Base-by-base conservation (phyloP, 805 yeast genomes). In the Saitoella complicata region DNA sequence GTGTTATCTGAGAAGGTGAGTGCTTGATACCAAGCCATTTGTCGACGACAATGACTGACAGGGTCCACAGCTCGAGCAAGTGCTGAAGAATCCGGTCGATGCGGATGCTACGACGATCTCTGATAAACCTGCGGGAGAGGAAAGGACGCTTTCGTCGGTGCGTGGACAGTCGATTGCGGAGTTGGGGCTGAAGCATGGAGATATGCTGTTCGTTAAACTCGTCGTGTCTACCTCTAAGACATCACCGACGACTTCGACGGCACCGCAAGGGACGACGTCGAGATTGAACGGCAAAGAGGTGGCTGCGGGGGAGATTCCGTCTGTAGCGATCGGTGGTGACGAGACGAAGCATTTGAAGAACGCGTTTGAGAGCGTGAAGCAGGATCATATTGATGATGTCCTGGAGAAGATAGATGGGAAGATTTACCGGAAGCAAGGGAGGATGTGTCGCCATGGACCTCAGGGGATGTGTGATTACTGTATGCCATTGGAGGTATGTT, bases 401-500 rank as follows among this genome's bases (percentile, higher is more conserved):
- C 66, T 87, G 33, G 87, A 80, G 42, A 67, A 66, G 31, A 70
- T 73, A 45, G 71, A 73, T 39, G 99, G 98, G 0, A 65, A 80
- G 45, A 84, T 91, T 45, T 61, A 69, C 31, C 70, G 98, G 33
- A 62, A 66, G 35, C 70, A 67, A 50, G 73, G 84, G 1, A 54
- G 60, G 2, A 65, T 86, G 49, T 88, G 98, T 61, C 73, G 78
- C 48, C 98, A 91, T 59, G 81, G 88, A 2, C 88, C 78, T 36
- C 80, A 79, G 54, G 99, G 97, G 1, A 91, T 91, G 97, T 91
- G 98, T 61, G 98, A 91, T 57, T 85, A 86, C 58, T 91, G 97
- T 60, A 76, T 93, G 33, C 95, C 97, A 21, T 21, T 21, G 21
- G 21, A 21, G 21, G 21, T 21, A 21, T 21, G 21, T 21, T 21